Percentiles rank a stretch among this genome's conserved stretches.
Conservation (phyloP, 2,329 filamentous ascomycete species). For the Pyricularia pennisetigena region DNA sequence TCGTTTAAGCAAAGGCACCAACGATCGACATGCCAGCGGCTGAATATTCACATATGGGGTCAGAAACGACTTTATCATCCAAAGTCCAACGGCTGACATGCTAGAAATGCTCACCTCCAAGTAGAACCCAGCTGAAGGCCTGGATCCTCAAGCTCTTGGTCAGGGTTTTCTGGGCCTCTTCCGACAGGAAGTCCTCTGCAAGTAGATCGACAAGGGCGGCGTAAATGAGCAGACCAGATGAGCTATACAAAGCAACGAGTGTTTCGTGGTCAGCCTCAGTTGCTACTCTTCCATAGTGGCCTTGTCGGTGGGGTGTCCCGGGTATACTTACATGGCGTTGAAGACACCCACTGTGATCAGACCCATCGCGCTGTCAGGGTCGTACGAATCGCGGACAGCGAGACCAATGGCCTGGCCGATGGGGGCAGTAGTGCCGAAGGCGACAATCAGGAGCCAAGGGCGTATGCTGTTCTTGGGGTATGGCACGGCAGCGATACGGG, state of each 20-base stretch:
- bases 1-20: constrained; percentile 30
- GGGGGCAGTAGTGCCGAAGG: constrained; percentile 54
- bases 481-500: constrained; percentile 58
- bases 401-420: constrained; percentile 57
- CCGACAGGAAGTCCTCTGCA: constrained; percentile 55
- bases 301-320: not conserved
- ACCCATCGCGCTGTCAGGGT: constrained; percentile 53
- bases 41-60: constrained; percentile 13
- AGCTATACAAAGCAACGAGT: constrained; percentile 23
- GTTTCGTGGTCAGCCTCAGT: not conserved
- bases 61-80: not conserved
- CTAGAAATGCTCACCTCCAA: constrained; percentile 31
- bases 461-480: constrained; percentile 45
- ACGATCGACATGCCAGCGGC: constrained; percentile 36
- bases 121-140: constrained; percentile 40
- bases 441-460: constrained; percentile 51
- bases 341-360: constrained; percentile 55
- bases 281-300: constrained; percentile 6
- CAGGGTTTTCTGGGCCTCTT: constrained; percentile 40
- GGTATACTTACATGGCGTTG: constrained; percentile 46
- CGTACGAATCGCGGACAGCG: constrained; percentile 44
- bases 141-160: constrained; percentile 40
- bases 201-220: constrained; percentile 54
- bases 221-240: constrained; percentile 51
- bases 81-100: too few relatives aligned